Base-by-base conservation (phyloP, 108 stramenopile genomes). In the Nitzschia sp. region DNA sequence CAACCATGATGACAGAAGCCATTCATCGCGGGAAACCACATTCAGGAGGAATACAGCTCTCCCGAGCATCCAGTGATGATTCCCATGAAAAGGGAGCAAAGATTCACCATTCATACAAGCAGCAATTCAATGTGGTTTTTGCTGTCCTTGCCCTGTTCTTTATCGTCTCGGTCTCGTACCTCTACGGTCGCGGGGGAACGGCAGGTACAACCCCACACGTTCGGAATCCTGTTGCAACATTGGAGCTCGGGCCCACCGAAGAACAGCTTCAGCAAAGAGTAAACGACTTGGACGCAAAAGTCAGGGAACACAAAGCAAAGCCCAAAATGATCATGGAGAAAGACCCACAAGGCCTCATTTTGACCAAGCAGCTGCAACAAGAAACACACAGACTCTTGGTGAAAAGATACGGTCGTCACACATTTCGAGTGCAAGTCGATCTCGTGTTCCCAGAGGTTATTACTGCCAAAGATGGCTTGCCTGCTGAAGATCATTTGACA, bases 391-490 rank as follows among this genome's bases (percentile, higher is more conserved):
- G 80, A 59, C 53, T 92, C 9, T 69, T 92, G 0, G 51, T 64
- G 17, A 63, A 72, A 26, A 66, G 86, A 38, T 92, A 90, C 52
- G 86, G 87, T 14, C 57, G 41, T 39, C 39, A 56, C 6, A 56
- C 66, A 25, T 93, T 87, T 62, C 86, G 86, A 10, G 78, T 95
- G 24, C 38, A 61, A 11, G 67, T 91, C 25, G 78, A 83, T 53
- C 67, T 95, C 65, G 70, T 87, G 61, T 95, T 91, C 66, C 94
- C 90, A 53, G 44, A 58, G 10, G 70, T 84, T 43, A 92, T 89
- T 70, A 75, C 88, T 9, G 78, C 86, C 52, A 75, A 75, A 34
- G 82, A 65, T 0, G 75, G 43, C 34, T 69, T 72, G 24, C 86
- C 83, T 2, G 57, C 71, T 17, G 73, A 81, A 34, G 88, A 70